Evolutionary conservation across 106 monocot genomes (phyloP), one percentile per base, ranked within the genome.

Genomic region (Apostasia ramifera): DNA sequence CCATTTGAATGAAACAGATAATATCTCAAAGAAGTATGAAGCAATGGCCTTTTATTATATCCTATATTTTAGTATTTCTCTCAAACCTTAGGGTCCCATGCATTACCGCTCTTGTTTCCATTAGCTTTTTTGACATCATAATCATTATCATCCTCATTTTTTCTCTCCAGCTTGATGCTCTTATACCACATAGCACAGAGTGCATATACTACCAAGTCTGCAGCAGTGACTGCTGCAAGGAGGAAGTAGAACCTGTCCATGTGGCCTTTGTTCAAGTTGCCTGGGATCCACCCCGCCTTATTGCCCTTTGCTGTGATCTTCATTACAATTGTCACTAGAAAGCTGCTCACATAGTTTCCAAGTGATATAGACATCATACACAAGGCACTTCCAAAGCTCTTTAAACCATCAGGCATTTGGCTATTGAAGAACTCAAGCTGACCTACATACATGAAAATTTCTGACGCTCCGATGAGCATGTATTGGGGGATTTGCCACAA

Each of bases 401-500:
- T 80, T 12, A 80, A 12, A 13, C 80, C 80, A 45, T 80, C 74
- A 0, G 80, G 80, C 1, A 40, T 74, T 65, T 80, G 70, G 9
- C 48, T 69, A 2, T 80, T 80, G 80, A 74, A 80, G 57, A 80
- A 80, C 58, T 80, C 80, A 1, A 80, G 69, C 40, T 80, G 80
- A 0, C 74, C 74, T 2, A 80, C 74, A n/a, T 80, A 80, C 80
- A 80, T 80, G 62, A 80, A 80, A 48, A 80, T 74, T 59, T 80
- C 80, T 0, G 80, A 80, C 0, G 80, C 80, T 6, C 80, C 80
- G 40, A 80, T 74, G 38, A 80, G 70, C 44, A 66, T 37, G 44
- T 80, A 80, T 53, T 80, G 80, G 1, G 80, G 80, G 15, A 80
- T 58, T n/a, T 80, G 80, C 80, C 80, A 80, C 2, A 80, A 1